Base-by-base conservation (phyloP, 176 grass and related monocot genomes). In the Thalia dealbata region DNA sequence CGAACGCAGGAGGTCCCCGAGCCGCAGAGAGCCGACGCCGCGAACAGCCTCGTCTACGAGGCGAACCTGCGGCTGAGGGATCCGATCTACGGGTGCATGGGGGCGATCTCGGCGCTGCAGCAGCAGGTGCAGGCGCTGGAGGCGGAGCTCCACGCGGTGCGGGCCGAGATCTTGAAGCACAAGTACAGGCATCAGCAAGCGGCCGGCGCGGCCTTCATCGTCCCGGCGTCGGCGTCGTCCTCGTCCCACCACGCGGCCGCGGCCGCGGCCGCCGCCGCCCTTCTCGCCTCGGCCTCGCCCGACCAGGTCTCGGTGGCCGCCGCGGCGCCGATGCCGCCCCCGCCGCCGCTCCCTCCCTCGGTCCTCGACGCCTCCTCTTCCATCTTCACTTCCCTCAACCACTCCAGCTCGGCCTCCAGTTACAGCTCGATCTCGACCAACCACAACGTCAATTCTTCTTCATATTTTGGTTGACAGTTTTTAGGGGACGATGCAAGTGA, bases 31-130 rank as follows among this genome's bases (percentile, higher is more conserved):
- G 83, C 87, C 10, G 87, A 97, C 79, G 83, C 89, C 22, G 89
- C 89, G 25, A 92, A 84, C 79, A 97, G 93, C 82, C 93, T 97
- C 8, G 87, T 97, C 64, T 97, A 97, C 66, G 93, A 97, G 77
- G 93, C 93, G 54, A 92, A 89, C 30, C 78, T 97, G 81, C 65
- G 93, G 81, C 71, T 97, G 59, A 71, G 82, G 1, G 87, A 97
- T 58, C 93, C 93, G 19, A 83, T 97, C 55, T 90, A 97, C 69
- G 93, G 93, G 27, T 97, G 89, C 89, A 88, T 92, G 89, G 90
- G 93, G 58, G 82, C 87, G 18, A 88, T 97, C 80, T 90, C 85
- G 3, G 72, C 78, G 63, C 67, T 92, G 75, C 90, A 97, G 75
- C 87, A 88, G 67, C 81, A 92, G 78, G 87, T 91, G 73, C 88